Conservation (phyloP, 148 eudicot species). For the Cornus suecica region DNA sequence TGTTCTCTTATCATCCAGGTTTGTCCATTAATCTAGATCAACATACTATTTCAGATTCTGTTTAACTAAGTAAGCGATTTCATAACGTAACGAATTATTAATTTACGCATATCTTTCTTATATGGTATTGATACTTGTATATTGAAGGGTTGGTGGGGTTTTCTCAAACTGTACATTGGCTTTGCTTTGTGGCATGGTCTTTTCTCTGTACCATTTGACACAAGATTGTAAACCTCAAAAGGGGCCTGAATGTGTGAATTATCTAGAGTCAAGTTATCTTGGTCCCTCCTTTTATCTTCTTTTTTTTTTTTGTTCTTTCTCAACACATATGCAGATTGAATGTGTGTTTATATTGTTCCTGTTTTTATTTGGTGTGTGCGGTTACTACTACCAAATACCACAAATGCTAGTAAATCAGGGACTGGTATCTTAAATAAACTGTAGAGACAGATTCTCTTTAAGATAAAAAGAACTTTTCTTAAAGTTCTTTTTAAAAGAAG, state of each 20-base stretch:
- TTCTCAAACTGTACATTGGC: too few species aligned
- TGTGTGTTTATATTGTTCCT: background rate
- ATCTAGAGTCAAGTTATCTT: background rate
- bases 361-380: background rate
- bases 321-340: background rate
- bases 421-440: background rate
- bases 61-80: background rate
- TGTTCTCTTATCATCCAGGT: constrained; percentile 38
- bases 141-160: background rate
- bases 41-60: background rate
- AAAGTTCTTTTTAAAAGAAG: too few species aligned
- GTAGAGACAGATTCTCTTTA: background rate
- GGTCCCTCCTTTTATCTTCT: too few species aligned
- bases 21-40: constrained; percentile 4
- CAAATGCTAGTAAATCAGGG: background rate
- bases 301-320: too few species aligned
- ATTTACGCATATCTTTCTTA: too few species aligned
- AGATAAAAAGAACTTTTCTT: background rate
- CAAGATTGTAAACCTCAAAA: background rate
- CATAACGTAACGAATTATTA: too few species aligned
- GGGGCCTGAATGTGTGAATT: background rate
- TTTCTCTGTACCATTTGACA: background rate
- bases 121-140: background rate
- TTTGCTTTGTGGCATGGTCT: background rate
- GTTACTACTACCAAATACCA: background rate